Evolutionary conservation across 116 monocot genomes (phyloP), one percentile per base, ranked within the genome.

Genomic region (Trichopus zeylanicus): DNA sequence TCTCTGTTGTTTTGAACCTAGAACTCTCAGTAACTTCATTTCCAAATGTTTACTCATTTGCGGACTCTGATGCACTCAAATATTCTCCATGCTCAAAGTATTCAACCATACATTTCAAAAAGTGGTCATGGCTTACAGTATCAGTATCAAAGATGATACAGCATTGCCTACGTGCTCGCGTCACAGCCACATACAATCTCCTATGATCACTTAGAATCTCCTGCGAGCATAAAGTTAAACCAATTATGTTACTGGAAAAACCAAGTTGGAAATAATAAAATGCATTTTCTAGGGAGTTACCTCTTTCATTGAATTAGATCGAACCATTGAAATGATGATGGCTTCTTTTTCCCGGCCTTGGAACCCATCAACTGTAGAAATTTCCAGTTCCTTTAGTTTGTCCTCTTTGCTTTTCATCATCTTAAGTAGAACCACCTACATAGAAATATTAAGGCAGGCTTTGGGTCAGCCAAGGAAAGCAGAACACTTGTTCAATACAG

Each of bases 341-440:
- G 87, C 86, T 74, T 95, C 95, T 73, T 95, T 95, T 51, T 95
- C 90, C 59, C 95, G 67, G 25, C 95, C 95, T 76, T 90, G 95
- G 65, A 95, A 95, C 26, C 95, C 95, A 70, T 95, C 95, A 31
- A 95, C 90, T 7, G 95, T 95, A 18, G 90, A 95, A 64, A 95
- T 90, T 63, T 95, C 95, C 16, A 90, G 57, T 49, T 95, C 90
- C 55, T 83, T 95, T n/a, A 95, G 63, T 49, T 72, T 84, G 46
- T 19, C 54, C 56, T 89, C 79, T 46, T 84, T 87, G 58, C 76
- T 58, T 63, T 87, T 80, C 70, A 84, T 57, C 42, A 74, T 79
- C 64, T 75, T 95, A 29, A 95, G 72, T 48, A 73, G 69, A 5
- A 65, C 70, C 38, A 90, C 95, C 94, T 94, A 48, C 39, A 46